Percentiles rank a stretch among this genome's conserved stretches.
These are phyloP conservation scores for Cotoneaster glaucophyllus DNA, from an alignment of 306 rosid species.

Conservation along the genomic window DNA sequence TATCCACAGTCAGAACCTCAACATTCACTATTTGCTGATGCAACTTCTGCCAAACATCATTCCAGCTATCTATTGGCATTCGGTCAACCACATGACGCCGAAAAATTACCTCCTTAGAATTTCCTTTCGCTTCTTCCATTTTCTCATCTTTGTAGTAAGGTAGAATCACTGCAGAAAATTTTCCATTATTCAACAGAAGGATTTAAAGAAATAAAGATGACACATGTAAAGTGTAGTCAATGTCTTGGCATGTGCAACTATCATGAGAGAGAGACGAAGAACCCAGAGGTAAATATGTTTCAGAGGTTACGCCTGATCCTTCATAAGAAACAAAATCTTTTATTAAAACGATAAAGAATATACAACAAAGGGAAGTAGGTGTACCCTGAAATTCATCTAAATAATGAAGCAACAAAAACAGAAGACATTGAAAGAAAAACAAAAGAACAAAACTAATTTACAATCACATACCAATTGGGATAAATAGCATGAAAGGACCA, in stretches of 20 bases:
- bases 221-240: not conserved
- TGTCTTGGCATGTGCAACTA: slow-evolving; percentile 1
- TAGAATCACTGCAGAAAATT: slow-evolving; percentile 62
- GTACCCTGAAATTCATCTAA: not conserved
- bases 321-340: not conserved
- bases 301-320: not conserved
- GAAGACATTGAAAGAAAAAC: not conserved
- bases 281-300: not conserved
- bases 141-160: slow-evolving; percentile 71
- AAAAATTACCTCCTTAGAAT: slow-evolving; percentile 52
- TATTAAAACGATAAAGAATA: not conserved
- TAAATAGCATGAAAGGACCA: not conserved
- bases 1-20: slow-evolving; percentile 71
- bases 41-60: slow-evolving; percentile 89
- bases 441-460: not conserved
- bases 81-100: slow-evolving; percentile 81
- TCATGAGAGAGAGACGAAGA: not conserved
- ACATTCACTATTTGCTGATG: slow-evolving; percentile 91
- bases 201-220: slow-evolving; percentile 9
- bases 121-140: slow-evolving; percentile 33
- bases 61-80: slow-evolving; percentile 96
- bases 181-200: slow-evolving; percentile 12
- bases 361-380: not conserved
- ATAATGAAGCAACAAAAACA: not conserved
- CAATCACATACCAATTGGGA: not conserved